phyloP scores from a whole-genome alignment of 2,329 filamentous ascomycete genomes.

The Fusarium albosuccineum region DNA sequence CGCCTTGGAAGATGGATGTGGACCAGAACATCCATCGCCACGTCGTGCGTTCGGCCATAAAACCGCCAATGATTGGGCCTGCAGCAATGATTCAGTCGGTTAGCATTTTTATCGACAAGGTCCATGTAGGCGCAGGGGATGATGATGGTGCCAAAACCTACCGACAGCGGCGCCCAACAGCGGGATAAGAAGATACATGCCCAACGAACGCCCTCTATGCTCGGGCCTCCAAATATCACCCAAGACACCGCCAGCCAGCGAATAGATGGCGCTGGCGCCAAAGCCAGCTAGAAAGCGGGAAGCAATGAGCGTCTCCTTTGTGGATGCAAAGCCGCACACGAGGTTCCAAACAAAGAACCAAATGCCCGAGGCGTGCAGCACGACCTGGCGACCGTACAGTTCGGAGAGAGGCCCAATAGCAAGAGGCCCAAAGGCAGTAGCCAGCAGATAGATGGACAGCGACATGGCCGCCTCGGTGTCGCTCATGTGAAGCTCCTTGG shows the following conservation, averaged over 20 bases:
- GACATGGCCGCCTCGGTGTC: constrained; percentile 61
- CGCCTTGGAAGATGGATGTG: constrained; percentile 56
- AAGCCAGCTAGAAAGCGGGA: constrained; percentile 62
- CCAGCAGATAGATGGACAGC: constrained; percentile 59
- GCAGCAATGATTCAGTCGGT: rapidly evolving
- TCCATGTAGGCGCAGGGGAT: no score
- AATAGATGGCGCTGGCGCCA: constrained; percentile 60
- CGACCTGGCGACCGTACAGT: constrained; percentile 58
- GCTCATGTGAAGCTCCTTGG: constrained; percentile 64
- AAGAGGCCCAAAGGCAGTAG: constrained; percentile 59
- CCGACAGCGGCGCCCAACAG: constrained; percentile 56
- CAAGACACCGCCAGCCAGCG: constrained; percentile 61
- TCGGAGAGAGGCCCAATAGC: constrained; percentile 62
- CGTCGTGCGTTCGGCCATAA: constrained; percentile 51
- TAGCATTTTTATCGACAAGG: no score
- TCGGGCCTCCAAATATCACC: constrained; percentile 62
- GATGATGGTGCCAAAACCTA: constrained; percentile 14
- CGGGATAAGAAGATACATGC: constrained; percentile 55
- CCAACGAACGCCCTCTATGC: constrained; percentile 57
- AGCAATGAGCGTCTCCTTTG: constrained; percentile 57
- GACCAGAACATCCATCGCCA: constrained; percentile 64
- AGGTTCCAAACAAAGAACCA: constrained; percentile 66
- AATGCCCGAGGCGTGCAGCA: constrained; percentile 60
- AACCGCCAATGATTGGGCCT: constrained; percentile 57
- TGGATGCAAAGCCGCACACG: constrained; percentile 56